These are phyloP conservation scores for Puccinia triticina DNA, from an alignment of 1,284 basidiomycete species.

Conservation along the genomic window DNA sequence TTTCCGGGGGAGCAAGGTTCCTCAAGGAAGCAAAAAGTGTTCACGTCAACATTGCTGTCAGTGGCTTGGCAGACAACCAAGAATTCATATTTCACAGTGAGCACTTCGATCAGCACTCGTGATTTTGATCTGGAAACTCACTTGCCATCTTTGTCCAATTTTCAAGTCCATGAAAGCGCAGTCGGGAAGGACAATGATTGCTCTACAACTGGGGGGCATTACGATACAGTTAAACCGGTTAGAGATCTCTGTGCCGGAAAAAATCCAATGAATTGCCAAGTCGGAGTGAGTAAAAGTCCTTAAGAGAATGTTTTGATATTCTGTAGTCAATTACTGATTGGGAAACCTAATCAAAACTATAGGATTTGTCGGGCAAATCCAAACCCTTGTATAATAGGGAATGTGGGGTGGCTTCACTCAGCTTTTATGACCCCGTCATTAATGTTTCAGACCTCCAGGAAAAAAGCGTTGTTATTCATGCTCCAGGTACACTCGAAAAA, in stretches of 20 bases:
- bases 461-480: neutral
- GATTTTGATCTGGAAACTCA: neutral
- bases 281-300: neutral
- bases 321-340: neutral
- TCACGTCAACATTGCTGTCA: neutral
- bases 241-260: no score
- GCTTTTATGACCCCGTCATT: neutral
- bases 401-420: neutral
- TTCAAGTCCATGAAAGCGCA: neutral
- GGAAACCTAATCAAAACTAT: neutral
- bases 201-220: neutral
- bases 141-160: neutral
- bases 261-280: neutral
- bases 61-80: neutral
- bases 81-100: neutral
- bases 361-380: slow-evolving; percentile 2
- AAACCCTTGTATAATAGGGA: neutral
- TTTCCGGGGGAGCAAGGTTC: neutral
- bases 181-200: neutral
- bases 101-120: neutral
- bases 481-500: neutral
- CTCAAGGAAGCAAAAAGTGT: neutral
- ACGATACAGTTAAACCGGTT: neutral
- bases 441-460: neutral
- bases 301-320: neutral